Evolutionary conservation across 345 rosid species (phyloP), one percentile per base, ranked within the genome.

Genomic region (Diplotaxis tenuifolia): DNA sequence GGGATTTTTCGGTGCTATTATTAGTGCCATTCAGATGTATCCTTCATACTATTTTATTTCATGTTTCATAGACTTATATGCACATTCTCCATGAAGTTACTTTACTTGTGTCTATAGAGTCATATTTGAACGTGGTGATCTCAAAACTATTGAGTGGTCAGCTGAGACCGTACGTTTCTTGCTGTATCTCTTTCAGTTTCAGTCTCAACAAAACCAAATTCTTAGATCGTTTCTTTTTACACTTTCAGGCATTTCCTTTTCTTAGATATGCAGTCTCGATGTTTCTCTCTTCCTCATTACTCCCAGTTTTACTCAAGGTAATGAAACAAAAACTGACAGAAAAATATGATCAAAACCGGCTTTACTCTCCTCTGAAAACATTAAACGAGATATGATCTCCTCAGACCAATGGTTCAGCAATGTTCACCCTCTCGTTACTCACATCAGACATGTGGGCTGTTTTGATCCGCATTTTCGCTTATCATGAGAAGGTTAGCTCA

Each of bases 361-460:
- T 12, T 42, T 10, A 19, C 32, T 34, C 62, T 58, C 10, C 53
- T 47, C 54, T 47, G 21, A 47, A 25, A 16, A 47, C 54, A 47
- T 47, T 47, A 47, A 47, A 16, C 1, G 54, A 47, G 8, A 45
- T 11, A 47, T 47, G 62, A 20, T 36, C 7, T 14, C 9, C 59
- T 76, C 84, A 88, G 98, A 80, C 79, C 14, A 92, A 34, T 67
- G 96, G 99, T 6, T 76, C 99, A 16, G 82, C 96, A 11, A 90
- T 95, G 99, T 85, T 95, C 62, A 95, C 82, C 81, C 85, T 95
- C 73, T 95, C 99, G n/a, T 76, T 95, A 80, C 86, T 95, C 27
- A 89, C 99, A 49, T 86, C 97, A 40, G 96, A 95, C 76, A 95
- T 95, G 97, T 95, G 96, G 97, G 86, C 96, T 0, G 93, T 95